Evolutionary conservation across 768 basidiomycete genomes (phyloP).

Genomic region (Lactifluus echinatus): DNA sequence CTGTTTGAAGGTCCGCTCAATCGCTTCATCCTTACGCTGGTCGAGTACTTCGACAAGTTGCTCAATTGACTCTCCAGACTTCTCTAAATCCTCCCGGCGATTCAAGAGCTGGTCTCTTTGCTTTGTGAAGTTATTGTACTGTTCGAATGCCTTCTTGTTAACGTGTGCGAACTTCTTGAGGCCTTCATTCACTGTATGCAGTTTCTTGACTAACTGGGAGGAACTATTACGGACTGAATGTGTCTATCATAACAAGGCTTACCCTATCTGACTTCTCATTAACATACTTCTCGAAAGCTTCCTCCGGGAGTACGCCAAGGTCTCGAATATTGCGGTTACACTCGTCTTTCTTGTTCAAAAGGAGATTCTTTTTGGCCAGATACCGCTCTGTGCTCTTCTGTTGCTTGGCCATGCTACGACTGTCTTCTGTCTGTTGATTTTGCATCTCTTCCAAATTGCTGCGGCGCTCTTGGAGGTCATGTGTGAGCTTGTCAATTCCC

Average conservation of each 20-base stretch:
- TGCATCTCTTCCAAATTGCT: slow-evolving; percentile 65
- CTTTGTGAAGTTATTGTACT: slow-evolving; percentile 96
- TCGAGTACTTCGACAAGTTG: slow-evolving; percentile 91
- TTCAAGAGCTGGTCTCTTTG: slow-evolving; percentile 86
- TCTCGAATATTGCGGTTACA: slow-evolving; percentile 94
- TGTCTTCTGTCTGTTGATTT: slow-evolving; percentile 78
- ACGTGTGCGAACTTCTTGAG: slow-evolving; percentile 97
- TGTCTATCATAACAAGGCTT: slow-evolving; percentile 23
- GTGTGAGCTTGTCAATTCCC: slow-evolving; percentile 52
- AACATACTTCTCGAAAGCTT: slow-evolving; percentile 93
- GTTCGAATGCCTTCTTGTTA: slow-evolving; percentile 99
- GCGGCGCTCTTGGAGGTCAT: slow-evolving; percentile 59
- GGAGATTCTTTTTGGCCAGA: slow-evolving; percentile 83
- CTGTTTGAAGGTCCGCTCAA: slow-evolving; percentile 97
- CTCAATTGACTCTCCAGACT: slow-evolving; percentile 81
- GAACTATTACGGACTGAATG: neutral
- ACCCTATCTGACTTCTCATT: slow-evolving; percentile 84
- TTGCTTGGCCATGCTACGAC: slow-evolving; percentile 75
- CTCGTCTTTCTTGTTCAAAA: slow-evolving; percentile 79
- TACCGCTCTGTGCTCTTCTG: slow-evolving; percentile 96
- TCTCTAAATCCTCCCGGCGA: slow-evolving; percentile 86
- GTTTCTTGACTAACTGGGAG: slow-evolving; percentile 76
- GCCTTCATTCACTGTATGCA: slow-evolving; percentile 87
- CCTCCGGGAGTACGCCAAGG: slow-evolving; percentile 91
- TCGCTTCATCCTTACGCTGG: slow-evolving; percentile 96